Base-by-base conservation (phyloP, 2,329 filamentous ascomycete genomes). In the Fusarium guadeloupense region DNA sequence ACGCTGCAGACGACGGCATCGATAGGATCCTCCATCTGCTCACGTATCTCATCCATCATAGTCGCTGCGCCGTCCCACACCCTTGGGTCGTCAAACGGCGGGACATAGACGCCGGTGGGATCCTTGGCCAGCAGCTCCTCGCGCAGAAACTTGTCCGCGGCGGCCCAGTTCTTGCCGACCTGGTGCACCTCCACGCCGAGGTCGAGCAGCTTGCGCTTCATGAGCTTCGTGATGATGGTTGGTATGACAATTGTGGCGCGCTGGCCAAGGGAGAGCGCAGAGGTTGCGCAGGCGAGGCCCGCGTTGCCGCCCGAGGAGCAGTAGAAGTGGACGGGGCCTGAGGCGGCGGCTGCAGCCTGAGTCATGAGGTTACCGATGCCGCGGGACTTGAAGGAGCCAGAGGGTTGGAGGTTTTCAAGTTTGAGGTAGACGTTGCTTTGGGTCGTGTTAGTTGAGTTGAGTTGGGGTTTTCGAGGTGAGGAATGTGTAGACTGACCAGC, bases 341-440 rank as follows among this genome's bases (percentile, higher is more conserved):
- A 68, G 51, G 69, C 59, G 5, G 64, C 54, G 59, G 77, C 67
- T 62, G 75, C 70, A 51, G 76, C 74, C 46, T 71, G 71, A 52
- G 78, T 76, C 71, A 92, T 88, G 72, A 90, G 83, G 74, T 90
- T 85, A 43, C 91, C 90, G 59, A 94, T 85, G 25, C 89, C 91
- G 64, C 86, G 84, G 40, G 90, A 93, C 75, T 96, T 95, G 85
- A 96, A 96, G 33, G 90, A 93, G 62, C 90, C 90, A 19, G 89
- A 90, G 5, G 92, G 92, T 71, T 96, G 92, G 49, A 93, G 84
- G 72, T 90, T 91, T 69, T 96, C 92, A 60, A 95, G 85, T 75
- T 96, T 96, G 70, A 96, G 86, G 75, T 90, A 91, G 74, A 96
- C 86, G 78, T 90, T 88, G 79, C 90, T 83, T 58, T n/a, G 10